Evolutionary conservation across 192 early-diverging fungal genomes (phyloP).

Genomic region (Gryganskiella cystojenkinii): DNA sequence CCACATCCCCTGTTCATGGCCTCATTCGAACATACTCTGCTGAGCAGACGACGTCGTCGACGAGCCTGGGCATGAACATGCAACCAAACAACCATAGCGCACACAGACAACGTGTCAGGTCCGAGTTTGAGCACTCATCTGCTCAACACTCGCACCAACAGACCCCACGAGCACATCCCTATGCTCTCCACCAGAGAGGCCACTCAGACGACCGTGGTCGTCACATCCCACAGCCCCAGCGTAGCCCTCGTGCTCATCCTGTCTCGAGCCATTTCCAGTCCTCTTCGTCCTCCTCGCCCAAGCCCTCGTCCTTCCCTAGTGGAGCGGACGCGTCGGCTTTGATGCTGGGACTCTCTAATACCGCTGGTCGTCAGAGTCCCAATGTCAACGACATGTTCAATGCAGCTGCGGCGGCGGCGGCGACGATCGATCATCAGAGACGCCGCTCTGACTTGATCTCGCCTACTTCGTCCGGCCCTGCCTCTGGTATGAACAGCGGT

Average conservation of each 20-base stretch:
- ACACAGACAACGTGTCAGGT: not conserved
- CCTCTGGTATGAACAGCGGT: not conserved
- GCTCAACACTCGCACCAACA: constrained; percentile 4
- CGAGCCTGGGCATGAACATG: not conserved
- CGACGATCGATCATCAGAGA: constrained; percentile 5
- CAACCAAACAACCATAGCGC: too few species aligned
- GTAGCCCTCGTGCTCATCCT: constrained; percentile 12
- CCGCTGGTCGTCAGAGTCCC: constrained; percentile 25
- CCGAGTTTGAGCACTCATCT: constrained; percentile 18
- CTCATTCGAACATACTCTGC: not conserved
- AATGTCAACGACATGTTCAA: not conserved
- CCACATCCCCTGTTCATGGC: too few species aligned
- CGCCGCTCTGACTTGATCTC: constrained; percentile 7
- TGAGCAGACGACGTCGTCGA: not conserved
- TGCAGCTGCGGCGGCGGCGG: not conserved
- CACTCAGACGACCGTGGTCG: constrained; percentile 31
- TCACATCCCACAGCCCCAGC: not conserved
- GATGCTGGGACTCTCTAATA: too few species aligned
- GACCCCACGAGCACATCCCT: constrained; percentile 15
- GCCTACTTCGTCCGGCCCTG: not conserved
- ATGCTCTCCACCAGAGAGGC: constrained; percentile 18
- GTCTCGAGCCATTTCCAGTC: not conserved
- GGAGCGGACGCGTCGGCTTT: too few species aligned
- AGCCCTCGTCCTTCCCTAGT: too few species aligned
- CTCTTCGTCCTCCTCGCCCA: too few species aligned